Conservation (phyloP, 2,329 filamentous ascomycete species). For the Xylaria sp. region DNA sequence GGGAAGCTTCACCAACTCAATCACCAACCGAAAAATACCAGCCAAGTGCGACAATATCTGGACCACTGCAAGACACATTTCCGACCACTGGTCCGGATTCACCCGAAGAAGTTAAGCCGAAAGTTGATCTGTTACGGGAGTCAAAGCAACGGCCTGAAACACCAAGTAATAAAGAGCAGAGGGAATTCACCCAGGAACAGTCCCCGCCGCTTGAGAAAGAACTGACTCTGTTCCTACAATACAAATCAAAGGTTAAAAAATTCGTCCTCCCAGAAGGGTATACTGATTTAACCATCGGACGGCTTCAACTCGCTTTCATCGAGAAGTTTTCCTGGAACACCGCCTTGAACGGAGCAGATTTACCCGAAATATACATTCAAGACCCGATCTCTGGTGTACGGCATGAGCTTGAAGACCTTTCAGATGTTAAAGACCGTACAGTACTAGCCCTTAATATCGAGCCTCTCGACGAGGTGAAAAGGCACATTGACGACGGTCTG, state of each 20-base stretch:
- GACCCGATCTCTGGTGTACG: conserved; percentile 95
- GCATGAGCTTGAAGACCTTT: conserved; percentile 92
- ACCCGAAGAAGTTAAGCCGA: conserved; percentile 37
- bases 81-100: conserved; percentile 44
- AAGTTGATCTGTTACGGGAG: conserved; percentile 27
- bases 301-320: conserved; percentile 93
- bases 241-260: conserved; percentile 97
- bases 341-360: conserved; percentile 86
- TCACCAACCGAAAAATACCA: conserved; percentile 70
- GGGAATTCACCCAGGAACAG: conserved; percentile 62
- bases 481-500: conserved; percentile 91
- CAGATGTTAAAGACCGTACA: conserved; percentile 90
- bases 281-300: conserved; percentile 82
- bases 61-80: conserved; percentile 59
- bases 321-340: conserved; percentile 99
- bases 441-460: conserved; percentile 96
- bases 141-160: conserved; percentile 40
- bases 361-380: conserved; percentile 98
- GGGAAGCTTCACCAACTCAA: conserved; percentile 53
- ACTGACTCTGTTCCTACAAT: conserved; percentile 91
- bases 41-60: conserved; percentile 64
- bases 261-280: conserved; percentile 86
- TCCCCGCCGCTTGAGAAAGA: conserved; percentile 82
- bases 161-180: conserved; percentile 55
- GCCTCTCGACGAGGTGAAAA: conserved; percentile 91